Base-by-base conservation (phyloP, 2,329 filamentous ascomycete genomes). In the Aspergillus pseudoviridinutans region DNA sequence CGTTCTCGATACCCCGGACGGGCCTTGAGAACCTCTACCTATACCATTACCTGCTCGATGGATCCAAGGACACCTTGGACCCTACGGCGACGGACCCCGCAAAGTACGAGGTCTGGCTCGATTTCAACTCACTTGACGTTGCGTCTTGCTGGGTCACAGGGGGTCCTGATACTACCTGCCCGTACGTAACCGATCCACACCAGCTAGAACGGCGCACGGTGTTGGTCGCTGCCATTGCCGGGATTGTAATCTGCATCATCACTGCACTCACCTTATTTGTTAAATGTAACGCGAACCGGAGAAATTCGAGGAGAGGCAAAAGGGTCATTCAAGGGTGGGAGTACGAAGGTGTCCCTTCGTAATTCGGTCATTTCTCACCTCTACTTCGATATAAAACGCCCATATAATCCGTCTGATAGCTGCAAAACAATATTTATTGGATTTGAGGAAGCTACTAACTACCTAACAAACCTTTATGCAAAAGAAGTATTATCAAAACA, bases 331-430 rank as follows among this genome's bases (percentile, higher is more conserved):
- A 76, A 54, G 84, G 84, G 1, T 86, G 84, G 81, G 84, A 87
- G 64, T 88, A 89, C 74, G 87, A 89, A 68, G 87, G 87, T 17
- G 85, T 89, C 52, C 86, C 86, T 20, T 79, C 76, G 3, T 79
- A 56, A 58, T 50, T 50, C 20, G 10, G 9, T 6, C 29, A 14
- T 25, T 27, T 24, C 35, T 35, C 32, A 24, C 8, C 42, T 47
- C 3, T 38, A 38, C 5, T 38, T 17, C 14, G 20, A 46, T 46
- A 10, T 46, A 22, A 20, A 4, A 46, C 8, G 22, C 22, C 1
- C 10, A 24, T 46, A 5, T n/a, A 3, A n/a, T 8, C 8, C n/a
- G 2, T 42, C 20, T 22, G 7, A 14, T 20, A 0, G 17, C 20
- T 46, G 42, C n/a, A 1, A 46, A 46, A 24, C 22, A 17, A 24